Evolutionary conservation across 345 rosid genomes (phyloP), one percentile per base, ranked within the genome.

Genomic region (Noccaea bulbosa): DNA sequence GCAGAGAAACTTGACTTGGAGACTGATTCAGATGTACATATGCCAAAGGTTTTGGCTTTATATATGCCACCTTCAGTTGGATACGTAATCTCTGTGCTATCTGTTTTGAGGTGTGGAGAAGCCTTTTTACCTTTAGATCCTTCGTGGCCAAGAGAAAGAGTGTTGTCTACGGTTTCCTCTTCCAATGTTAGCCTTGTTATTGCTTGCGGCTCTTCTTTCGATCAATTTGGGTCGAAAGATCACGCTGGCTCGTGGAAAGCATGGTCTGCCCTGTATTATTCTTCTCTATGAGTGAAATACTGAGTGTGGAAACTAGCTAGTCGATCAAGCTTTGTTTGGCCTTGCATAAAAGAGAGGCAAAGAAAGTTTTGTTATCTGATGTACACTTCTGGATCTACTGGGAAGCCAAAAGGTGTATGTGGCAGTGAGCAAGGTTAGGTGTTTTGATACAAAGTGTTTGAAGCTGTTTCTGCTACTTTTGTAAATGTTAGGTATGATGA

Each of bases 381-480:
- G 87, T 91, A 88, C 77, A 94, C 99, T 9, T 94, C 97, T 3
- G 99, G 99, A 59, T 94, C 99, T 10, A 86, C 90, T 32, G 99
- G 97, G 62, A 81, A 65, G 62, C 97, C 99, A 15, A 94, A 91
- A 85, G 97, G 96, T 20, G 89, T 94, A 39, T 88, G 90, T 66
- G 99, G 97, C 62, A 88, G 96, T 33, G 96, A 94, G 70, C 73
- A 82, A 85, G 99, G 99, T 89, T 64, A 55, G 71, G 40, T 33
- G 1, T 11, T 67, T 77, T 24, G 17, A 72, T 46, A 51, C 14
- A 17, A 55, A n/a, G 8, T 45, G 50, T 45, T 65, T 47, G 32
- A 33, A 9, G 17, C 5, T 24, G 7, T 33, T 33, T 56, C 20
- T 34, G 41, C 60, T 30, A 35, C 32, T 24, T 20, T 8, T 16